Percentiles rank a stretch among this genome's conserved stretches.
Conservation (phyloP, 768 basidiomycete genomes). For the Pleurotus cornucopiae region DNA sequence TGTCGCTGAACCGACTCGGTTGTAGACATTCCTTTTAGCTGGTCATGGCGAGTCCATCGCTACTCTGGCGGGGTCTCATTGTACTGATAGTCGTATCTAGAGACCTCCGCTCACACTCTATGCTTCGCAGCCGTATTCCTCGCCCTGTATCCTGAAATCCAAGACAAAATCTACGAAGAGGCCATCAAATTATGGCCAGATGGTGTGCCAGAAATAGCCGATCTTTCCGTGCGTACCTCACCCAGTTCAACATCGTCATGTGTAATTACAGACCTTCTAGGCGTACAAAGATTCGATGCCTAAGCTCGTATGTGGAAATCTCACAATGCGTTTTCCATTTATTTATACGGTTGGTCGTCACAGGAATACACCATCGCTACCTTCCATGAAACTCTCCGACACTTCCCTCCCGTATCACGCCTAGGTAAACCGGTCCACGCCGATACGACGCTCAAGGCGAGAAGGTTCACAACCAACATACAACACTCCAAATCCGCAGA, state of each 20-base stretch:
- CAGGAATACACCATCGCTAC: constrained; percentile 40
- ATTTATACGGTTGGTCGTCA: neutral
- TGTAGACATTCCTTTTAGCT: constrained; percentile 43
- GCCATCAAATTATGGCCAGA: constrained; percentile 33
- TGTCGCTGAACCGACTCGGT: neutral
- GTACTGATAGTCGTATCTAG: constrained; percentile 17
- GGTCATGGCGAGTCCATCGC: constrained; percentile 33
- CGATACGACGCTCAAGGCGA: constrained; percentile 30
- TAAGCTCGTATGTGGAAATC: constrained; percentile 24
- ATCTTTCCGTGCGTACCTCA: constrained; percentile 22
- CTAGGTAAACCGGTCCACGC: constrained; percentile 27
- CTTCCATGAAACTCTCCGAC: constrained; percentile 42
- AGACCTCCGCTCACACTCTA: constrained; percentile 44
- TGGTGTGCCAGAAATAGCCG: constrained; percentile 20
- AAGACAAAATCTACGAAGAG: constrained; percentile 42
- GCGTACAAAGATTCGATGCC: constrained; percentile 34
- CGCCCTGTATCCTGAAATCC: constrained; percentile 46
- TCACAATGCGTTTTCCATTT: neutral
- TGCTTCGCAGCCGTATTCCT: constrained; percentile 38
- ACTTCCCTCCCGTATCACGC: constrained; percentile 33
- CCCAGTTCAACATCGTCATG: neutral
- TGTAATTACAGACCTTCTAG: constrained; percentile 16
- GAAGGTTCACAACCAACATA: constrained; percentile 21
- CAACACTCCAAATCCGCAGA: constrained; percentile 18
- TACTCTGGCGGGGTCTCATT: neutral